Percentiles rank a stretch among this genome's conserved stretches.
Conservation (phyloP, 495 filamentous ascomycete species). For the Umbilicaria muhlenbergii region DNA sequence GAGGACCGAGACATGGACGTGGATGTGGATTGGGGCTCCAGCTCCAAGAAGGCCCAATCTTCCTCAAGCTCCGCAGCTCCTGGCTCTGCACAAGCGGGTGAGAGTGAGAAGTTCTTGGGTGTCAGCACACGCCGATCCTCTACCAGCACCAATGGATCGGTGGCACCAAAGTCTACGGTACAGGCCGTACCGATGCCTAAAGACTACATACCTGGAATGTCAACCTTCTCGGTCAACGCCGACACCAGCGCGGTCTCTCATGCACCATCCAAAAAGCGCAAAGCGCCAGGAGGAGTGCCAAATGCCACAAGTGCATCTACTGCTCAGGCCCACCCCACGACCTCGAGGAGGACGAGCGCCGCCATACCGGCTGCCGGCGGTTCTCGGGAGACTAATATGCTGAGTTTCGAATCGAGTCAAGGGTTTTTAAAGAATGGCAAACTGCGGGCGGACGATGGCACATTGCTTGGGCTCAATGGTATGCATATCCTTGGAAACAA, state of each 20-base stretch:
- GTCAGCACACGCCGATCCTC: conserved; percentile 28
- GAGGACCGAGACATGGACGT: conserved; percentile 89
- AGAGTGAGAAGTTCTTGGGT: conserved; percentile 27
- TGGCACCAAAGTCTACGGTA: conserved; percentile 5
- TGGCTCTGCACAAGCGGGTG: conserved; percentile 8
- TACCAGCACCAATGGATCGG: conserved; percentile 19
- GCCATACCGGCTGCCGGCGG: conserved; percentile 16
- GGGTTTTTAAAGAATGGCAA: conserved; percentile 59
- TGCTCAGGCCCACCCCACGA: conserved; percentile 27
- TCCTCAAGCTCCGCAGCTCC: conserved; percentile 6
- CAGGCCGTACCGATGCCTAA: conserved; percentile 23
- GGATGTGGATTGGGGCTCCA: conserved; percentile 46
- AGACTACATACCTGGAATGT: conserved; percentile 48
- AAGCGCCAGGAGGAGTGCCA: conserved; percentile 46
- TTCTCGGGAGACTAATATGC: conserved; percentile 55
- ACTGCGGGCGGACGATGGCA: conserved; percentile 83
- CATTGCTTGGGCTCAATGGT: conserved; percentile 73
- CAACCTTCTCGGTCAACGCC: conserved; percentile 39
- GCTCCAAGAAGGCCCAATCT: conserved; percentile 29
- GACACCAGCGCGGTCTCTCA: conserved; percentile 22
- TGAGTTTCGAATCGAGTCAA: conserved; percentile 61
- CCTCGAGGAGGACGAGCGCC: conserved; percentile 25
- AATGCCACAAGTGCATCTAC: conserved; percentile 21
- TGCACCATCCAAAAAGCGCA: conserved; percentile 55
- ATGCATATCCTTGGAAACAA: conserved; percentile 21